Conservation (phyloP, 2,329 filamentous ascomycete genomes). For the Xylariomycetidae sp. region DNA sequence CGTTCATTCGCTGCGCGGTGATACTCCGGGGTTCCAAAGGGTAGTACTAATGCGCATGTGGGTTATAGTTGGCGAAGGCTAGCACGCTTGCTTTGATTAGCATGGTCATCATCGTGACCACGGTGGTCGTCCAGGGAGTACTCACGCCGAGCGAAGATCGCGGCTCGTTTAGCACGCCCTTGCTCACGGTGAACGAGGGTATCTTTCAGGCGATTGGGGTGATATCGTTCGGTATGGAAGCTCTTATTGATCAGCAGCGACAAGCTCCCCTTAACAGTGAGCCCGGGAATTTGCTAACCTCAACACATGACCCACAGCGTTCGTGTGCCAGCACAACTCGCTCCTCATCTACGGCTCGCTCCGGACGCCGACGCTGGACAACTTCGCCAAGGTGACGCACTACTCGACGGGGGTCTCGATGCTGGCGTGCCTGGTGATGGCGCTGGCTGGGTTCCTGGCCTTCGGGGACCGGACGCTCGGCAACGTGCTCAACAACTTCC, state of each 20-base stretch:
- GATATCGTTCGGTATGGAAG: constrained; percentile 80
- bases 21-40: too few relatives aligned
- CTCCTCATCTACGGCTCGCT: constrained; percentile 96
- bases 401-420: constrained; percentile 88
- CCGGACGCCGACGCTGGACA: constrained; percentile 89
- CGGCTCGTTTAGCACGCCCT: constrained; percentile 64
- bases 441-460: constrained; percentile 81
- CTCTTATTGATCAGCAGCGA: background rate
- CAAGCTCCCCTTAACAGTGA: background rate
- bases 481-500: constrained; percentile 98
- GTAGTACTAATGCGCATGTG: constrained; percentile 10
- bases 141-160: constrained; percentile 66
- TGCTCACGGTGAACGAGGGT: constrained; percentile 77
- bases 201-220: constrained; percentile 96
- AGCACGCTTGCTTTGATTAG: constrained; percentile 88
- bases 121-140: constrained; percentile 79
- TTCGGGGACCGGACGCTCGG: constrained; percentile 90
- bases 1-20: too few relatives aligned
- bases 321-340: constrained; percentile 85
- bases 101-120: constrained; percentile 86
- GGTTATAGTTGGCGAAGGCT: constrained; percentile 80
- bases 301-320: constrained; percentile 41
- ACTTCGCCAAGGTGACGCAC: constrained; percentile 89
- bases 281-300: too few relatives aligned
- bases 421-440: constrained; percentile 86